Evolutionary conservation across 768 basidiomycete species (phyloP), one percentile per base, ranked within the genome.

Genomic region (Tubosaeta sp.): DNA sequence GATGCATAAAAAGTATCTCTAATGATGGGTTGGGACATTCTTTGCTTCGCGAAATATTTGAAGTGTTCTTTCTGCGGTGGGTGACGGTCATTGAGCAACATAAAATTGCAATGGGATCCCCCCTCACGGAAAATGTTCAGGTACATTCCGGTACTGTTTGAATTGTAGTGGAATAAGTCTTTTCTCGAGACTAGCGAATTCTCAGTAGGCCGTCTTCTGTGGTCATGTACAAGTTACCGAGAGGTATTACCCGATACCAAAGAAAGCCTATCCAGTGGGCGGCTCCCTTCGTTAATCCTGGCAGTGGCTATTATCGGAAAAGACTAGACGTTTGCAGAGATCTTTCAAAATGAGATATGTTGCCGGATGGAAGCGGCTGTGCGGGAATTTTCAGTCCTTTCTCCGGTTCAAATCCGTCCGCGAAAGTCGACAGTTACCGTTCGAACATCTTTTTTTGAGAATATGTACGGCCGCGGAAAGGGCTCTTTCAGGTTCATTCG

Each of bases 281-380:
- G n/a, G n/a, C n/a, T n/a, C n/a, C n/a, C n/a, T n/a, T n/a, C n/a
- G n/a, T n/a, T n/a, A n/a, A n/a, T n/a, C n/a, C n/a, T n/a, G n/a
- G n/a, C n/a, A 18, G 35, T 48, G 6, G 35, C 27, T 6, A 13
- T 18, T 6, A n/a, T n/a, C n/a, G n/a, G n/a, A 8, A 6, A 9
- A 31, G 39, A 36, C 30, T n/a, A 27, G 24, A 42, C 14, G 25
- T 38, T 11, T 18, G 42, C 18, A 27, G 59, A 58, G 62, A 43
- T 24, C 47, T 64, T 54, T 62, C 47, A 47, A 43, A 64, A 52
- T 12, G 13, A 38, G 62, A 53, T 48, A 56, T 64, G 57, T 63
- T 30, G 35, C 51, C 62, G 61, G 61, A 36, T 19, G 48, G 13
- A 16, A 2, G 0, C 3, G 2, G n/a, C n/a, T n/a, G n/a, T 10